phyloP scores from a whole-genome alignment of 371 early-diverging fungal species.

The Dichotomocladium elegans region DNA sequence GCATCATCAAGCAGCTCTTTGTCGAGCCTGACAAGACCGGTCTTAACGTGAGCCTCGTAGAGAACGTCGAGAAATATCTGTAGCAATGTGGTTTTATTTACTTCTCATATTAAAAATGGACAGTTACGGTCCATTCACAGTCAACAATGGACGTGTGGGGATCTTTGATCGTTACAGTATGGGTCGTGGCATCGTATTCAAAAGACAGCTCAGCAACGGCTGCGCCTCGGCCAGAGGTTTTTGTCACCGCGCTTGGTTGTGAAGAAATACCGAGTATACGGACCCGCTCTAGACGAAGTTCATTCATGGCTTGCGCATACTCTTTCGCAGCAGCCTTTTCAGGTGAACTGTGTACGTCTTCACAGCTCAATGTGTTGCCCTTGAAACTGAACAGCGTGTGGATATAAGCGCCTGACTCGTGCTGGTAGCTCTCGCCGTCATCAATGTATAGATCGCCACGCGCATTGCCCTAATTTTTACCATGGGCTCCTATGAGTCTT shows the following conservation, averaged over 20 bases:
- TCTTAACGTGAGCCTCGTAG: constrained; percentile 48
- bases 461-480: constrained; percentile 55
- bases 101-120: not conserved
- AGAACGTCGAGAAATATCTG: constrained; percentile 42
- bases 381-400: constrained; percentile 44
- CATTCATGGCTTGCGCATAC: constrained; percentile 19
- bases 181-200: constrained; percentile 15
- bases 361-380: constrained; percentile 22
- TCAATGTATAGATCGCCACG: constrained; percentile 81
- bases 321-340: constrained; percentile 10
- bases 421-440: constrained; percentile 85
- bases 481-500: too few species aligned
- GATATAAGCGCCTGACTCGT: constrained; percentile 60
- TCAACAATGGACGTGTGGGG: constrained; percentile 59
- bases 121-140: constrained; percentile 49
- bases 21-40: constrained; percentile 62
- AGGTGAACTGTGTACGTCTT: constrained; percentile 19
- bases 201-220: constrained; percentile 5
- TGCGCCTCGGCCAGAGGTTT: constrained; percentile 9
- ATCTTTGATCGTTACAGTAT: constrained; percentile 58
- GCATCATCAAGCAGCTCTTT: constrained; percentile 40
- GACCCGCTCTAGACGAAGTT: constrained; percentile 42
- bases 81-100: not conserved
- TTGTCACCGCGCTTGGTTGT: constrained; percentile 13
- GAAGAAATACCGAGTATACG: constrained; percentile 32